Conservation (phyloP, 129 eudicot species). For the Helichrysum umbraculigerum region DNA sequence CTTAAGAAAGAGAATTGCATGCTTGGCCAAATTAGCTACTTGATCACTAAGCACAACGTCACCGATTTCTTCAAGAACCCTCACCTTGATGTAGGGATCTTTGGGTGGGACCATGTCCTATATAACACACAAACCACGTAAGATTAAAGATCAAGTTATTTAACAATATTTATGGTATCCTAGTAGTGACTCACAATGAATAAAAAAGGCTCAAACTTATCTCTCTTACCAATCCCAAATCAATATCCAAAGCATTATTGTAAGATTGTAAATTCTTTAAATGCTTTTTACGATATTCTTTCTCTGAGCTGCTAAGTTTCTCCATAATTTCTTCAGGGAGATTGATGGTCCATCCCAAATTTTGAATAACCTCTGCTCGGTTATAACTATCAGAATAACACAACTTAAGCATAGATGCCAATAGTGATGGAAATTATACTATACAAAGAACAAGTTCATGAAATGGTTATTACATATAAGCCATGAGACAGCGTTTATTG, state of each 20-base stretch:
- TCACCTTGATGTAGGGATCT: conserved; percentile 97
- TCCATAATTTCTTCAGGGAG: conserved; percentile 78
- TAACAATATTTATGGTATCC: not conserved
- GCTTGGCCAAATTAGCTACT: conserved; percentile 68
- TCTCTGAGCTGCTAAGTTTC: conserved; percentile 74
- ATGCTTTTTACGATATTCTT: conserved; percentile 74
- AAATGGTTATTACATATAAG: conserved; percentile 65
- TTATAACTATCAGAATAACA: conserved; percentile 54
- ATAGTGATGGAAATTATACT: conserved; percentile 3
- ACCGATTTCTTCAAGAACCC: conserved; percentile 94
- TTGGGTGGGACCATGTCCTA: conserved; percentile 98
- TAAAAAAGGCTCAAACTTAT: not conserved
- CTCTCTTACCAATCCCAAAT: conserved; percentile 16
- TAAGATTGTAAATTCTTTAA: conserved; percentile 56
- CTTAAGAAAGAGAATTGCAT: conserved; percentile 82
- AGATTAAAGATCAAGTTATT: not conserved
- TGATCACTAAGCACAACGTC: conserved; percentile 70
- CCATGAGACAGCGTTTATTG: conserved; percentile 98
- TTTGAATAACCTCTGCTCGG: conserved; percentile 76
- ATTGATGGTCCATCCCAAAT: conserved; percentile 76
- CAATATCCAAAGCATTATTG: not conserved
- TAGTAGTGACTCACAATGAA: not conserved
- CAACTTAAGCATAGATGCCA: conserved; percentile 17
- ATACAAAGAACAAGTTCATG: not conserved
- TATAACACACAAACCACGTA: conserved; percentile 14